phyloP scores from a whole-genome alignment of 148 eudicot species.

The Rhododendron vialii region DNA sequence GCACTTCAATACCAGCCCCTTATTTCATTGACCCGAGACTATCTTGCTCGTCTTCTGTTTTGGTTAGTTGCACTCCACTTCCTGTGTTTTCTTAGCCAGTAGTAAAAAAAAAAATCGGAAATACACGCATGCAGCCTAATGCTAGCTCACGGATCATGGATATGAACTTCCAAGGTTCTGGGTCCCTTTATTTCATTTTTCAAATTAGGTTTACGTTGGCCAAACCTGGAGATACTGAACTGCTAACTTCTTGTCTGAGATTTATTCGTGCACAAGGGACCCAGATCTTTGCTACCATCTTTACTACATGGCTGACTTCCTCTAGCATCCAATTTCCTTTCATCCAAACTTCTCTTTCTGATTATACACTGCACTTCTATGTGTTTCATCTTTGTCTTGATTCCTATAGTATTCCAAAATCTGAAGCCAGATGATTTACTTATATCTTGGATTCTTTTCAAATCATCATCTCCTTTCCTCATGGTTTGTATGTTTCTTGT shows the following conservation, averaged over 20 bases:
- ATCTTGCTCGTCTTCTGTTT: slow-evolving; percentile 83
- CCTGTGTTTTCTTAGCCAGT: slow-evolving; percentile 2
- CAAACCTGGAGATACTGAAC: neutral
- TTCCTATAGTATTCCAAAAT: neutral
- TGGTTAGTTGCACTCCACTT: slow-evolving; percentile 44
- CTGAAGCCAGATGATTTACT: neutral
- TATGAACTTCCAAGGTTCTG: neutral
- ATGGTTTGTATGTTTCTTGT: neutral
- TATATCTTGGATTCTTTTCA: neutral
- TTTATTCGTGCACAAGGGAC: neutral
- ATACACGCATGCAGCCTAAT: neutral
- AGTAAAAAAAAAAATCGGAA: neutral
- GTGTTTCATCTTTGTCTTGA: neutral
- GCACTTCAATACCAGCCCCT: slow-evolving; percentile 86
- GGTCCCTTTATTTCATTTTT: neutral
- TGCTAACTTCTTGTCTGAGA: neutral
- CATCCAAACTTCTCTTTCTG: neutral
- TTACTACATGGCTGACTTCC: neutral
- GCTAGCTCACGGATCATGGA: neutral
- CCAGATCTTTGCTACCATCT: neutral
- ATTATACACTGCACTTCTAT: neutral
- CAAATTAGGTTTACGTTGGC: neutral
- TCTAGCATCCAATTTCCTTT: neutral
- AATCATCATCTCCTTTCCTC: neutral
- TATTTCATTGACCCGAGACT: slow-evolving; percentile 78